phyloP scores from a whole-genome alignment of 805 yeast genomes.

The Hanseniaspora valbyensis region DNA sequence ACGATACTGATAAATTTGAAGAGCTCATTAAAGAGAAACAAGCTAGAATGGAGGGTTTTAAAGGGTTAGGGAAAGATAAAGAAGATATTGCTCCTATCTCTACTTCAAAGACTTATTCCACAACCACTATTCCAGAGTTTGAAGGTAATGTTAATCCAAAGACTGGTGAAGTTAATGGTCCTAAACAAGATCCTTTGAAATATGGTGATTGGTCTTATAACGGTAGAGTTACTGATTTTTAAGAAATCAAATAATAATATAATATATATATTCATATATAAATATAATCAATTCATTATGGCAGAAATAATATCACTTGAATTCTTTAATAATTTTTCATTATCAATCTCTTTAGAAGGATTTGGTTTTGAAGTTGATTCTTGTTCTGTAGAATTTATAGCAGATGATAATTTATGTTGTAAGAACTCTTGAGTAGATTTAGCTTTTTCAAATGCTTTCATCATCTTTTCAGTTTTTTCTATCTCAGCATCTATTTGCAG shows the following conservation, averaged over 20 bases:
- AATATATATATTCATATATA: background rate
- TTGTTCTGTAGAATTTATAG: background rate
- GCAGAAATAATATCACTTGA: background rate
- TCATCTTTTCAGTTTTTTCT: background rate
- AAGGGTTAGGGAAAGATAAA: constrained; percentile 31
- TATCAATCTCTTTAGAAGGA: background rate
- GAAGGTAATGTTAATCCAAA: constrained; percentile 88
- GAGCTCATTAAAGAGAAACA: constrained; percentile 60
- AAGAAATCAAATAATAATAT: no score
- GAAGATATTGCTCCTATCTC: background rate
- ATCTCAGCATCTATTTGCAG: background rate
- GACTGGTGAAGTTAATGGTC: constrained; percentile 95
- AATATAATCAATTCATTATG: background rate
- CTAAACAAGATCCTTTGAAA: constrained; percentile 89
- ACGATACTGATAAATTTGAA: constrained; percentile 68
- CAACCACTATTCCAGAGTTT: constrained; percentile 82
- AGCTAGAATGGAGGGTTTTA: constrained; percentile 65
- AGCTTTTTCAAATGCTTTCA: background rate
- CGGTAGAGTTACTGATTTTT: constrained; percentile 94
- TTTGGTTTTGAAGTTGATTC: background rate
- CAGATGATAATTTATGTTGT: background rate
- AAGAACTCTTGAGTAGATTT: background rate
- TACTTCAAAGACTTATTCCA: constrained; percentile 21
- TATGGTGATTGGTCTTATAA: constrained; percentile 91
- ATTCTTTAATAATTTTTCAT: background rate